Evolutionary conservation across 2,329 filamentous ascomycete species (phyloP).

Genomic region (Fusarium ambrosium): DNA sequence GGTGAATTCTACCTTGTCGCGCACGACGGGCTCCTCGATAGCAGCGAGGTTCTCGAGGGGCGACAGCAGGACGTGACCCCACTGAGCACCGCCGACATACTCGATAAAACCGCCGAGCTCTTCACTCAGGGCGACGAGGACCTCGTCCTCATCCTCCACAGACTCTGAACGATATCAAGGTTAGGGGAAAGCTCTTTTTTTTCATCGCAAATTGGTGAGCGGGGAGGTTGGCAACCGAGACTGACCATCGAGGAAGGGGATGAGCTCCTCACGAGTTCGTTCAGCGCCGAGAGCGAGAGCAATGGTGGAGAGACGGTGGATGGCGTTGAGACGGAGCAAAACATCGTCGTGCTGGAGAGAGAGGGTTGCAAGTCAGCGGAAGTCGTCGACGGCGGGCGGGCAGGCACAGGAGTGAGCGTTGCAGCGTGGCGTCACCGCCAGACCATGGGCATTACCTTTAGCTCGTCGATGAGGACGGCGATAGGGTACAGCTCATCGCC

Average conservation of each 20-base stretch:
- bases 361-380: conserved; percentile 39
- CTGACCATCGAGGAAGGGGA: conserved; percentile 98
- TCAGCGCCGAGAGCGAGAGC: conserved; percentile 95
- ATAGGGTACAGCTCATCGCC: conserved; percentile 99
- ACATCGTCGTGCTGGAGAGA: conserved; percentile 91
- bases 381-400: conserved; percentile 43
- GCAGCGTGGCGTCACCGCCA: conserved; percentile 49
- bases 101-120: conserved; percentile 97
- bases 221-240: conserved; percentile 46
- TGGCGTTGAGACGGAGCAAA: conserved; percentile 96
- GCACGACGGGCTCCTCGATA: conserved; percentile 97
- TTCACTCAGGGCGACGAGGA: conserved; percentile 95
- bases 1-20: conserved; percentile 83
- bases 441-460: conserved; percentile 78
- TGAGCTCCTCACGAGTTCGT: conserved; percentile 97
- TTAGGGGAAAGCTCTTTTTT: conserved; percentile 34
- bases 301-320: conserved; percentile 97
- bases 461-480: conserved; percentile 98
- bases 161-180: conserved; percentile 75
- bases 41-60: conserved; percentile 97
- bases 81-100: conserved; percentile 94
- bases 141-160: conserved; percentile 98
- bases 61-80: conserved; percentile 95
- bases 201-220: conserved; percentile 26
- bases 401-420: conserved; percentile 27